Evolutionary conservation across 2,329 filamentous ascomycete genomes (phyloP).

Genomic region (Fusarium proliferatum): DNA sequence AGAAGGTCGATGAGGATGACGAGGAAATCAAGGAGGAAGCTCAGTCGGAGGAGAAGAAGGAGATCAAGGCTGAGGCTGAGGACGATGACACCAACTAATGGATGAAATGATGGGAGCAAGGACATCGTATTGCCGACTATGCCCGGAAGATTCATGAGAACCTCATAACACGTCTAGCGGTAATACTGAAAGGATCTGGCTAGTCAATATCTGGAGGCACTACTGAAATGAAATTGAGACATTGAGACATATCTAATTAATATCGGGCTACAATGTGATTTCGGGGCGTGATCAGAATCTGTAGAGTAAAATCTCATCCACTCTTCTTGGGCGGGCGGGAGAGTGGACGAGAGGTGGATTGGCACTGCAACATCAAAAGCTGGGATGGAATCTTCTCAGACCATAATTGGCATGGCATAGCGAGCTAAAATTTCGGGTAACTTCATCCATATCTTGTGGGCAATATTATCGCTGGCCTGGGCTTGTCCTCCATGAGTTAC

Average conservation of each 20-base stretch:
- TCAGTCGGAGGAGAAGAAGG: slow-evolving; percentile 18
- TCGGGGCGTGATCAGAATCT: not conserved
- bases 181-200: slow-evolving; percentile 6
- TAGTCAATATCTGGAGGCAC: not conserved
- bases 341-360: not conserved
- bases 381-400: not conserved
- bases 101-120: not conserved
- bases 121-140: not conserved
- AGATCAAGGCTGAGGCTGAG: slow-evolving; percentile 11
- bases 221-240: not conserved
- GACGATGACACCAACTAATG: slow-evolving; percentile 10
- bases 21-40: slow-evolving; percentile 35
- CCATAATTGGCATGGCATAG: not conserved
- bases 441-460: not conserved
- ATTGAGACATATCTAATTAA: not conserved
- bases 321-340: not conserved
- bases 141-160: not conserved
- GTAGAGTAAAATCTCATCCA: not conserved
- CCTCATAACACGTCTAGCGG: not conserved
- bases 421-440: fast-evolving
- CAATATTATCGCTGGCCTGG: too few species aligned
- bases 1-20: slow-evolving; percentile 46
- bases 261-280: not conserved
- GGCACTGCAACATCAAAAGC: not conserved
- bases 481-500: not conserved